These are phyloP conservation scores for Globisporangium paddicum DNA, from an alignment of 352 stramenopile genomes.

Conservation along the genomic window DNA sequence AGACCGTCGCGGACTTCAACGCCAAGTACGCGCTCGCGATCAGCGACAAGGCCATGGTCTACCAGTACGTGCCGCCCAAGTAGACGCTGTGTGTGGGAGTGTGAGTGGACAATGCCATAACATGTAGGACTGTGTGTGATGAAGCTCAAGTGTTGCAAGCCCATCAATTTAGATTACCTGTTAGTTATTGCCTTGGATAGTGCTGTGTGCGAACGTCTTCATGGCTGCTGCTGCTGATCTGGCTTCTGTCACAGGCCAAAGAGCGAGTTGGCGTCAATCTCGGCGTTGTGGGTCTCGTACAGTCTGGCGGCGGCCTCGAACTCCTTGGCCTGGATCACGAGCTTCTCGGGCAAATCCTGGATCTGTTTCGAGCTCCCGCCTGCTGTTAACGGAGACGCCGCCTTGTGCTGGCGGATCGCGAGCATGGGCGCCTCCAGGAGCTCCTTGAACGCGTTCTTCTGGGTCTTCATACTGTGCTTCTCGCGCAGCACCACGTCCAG, in stretches of 20 bases:
- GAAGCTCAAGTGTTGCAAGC: too few relatives aligned
- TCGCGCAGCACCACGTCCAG: constrained; percentile 53
- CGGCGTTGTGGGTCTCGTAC: constrained; percentile 42
- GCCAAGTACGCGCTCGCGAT: constrained; percentile 45
- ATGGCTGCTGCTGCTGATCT: neutral
- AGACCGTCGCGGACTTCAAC: constrained; percentile 48
- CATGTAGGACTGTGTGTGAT: too few relatives aligned
- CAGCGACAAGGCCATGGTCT: constrained; percentile 39
- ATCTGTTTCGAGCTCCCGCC: constrained; percentile 45
- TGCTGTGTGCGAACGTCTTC: too few relatives aligned
- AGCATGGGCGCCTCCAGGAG: constrained; percentile 65
- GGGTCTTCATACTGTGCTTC: constrained; percentile 76
- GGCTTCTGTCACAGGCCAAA: constrained; percentile 29
- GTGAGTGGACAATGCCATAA: neutral
- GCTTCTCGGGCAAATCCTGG: constrained; percentile 57
- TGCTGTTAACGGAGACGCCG: constrained; percentile 10
- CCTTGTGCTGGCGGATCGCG: constrained; percentile 38
- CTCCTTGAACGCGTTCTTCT: constrained; percentile 84
- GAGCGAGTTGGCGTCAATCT: constrained; percentile 45
- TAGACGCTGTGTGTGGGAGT: constrained; percentile 1
- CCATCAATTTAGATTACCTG: too few relatives aligned
- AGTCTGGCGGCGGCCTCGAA: constrained; percentile 34
- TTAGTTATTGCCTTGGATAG: too few relatives aligned
- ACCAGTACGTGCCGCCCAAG: constrained; percentile 23
- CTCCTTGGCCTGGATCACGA: constrained; percentile 57